These are phyloP conservation scores for Xylaria intraflava DNA, from an alignment of 495 filamentous ascomycete genomes.

Conservation along the genomic window DNA sequence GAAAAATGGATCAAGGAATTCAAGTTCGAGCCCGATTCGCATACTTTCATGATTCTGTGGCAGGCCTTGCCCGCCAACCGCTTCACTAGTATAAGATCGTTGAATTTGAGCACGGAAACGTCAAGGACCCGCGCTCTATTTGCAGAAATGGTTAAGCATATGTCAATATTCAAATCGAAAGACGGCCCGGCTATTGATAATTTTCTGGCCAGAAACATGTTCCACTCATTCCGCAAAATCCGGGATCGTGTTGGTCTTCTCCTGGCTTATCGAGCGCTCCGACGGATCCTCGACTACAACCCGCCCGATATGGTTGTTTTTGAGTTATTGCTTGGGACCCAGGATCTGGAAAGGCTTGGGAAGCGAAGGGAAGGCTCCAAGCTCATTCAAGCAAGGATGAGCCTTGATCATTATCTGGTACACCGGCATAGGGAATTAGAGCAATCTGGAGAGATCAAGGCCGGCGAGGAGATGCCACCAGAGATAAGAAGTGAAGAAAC, in stretches of 20 bases:
- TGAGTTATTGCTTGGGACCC: constrained; percentile 33
- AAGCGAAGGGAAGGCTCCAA: constrained; percentile 28
- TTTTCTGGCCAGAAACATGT: constrained; percentile 35
- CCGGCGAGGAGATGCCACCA: constrained; percentile 6
- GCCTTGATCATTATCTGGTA: constrained; percentile 24
- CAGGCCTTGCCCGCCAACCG: constrained; percentile 40
- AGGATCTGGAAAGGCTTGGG: constrained; percentile 26
- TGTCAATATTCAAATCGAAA: constrained; percentile 27
- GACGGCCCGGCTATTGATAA: constrained; percentile 17
- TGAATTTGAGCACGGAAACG: constrained; percentile 43
- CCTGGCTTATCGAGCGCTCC: constrained; percentile 53
- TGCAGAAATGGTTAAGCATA: constrained; percentile 50
- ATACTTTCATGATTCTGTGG: constrained; percentile 66
- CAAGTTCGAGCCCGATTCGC: constrained; percentile 52
- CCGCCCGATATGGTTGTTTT: constrained; percentile 37
- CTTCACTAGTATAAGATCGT: constrained; percentile 30
- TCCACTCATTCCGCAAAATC: constrained; percentile 41
- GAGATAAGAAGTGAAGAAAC: constrained; percentile 20
- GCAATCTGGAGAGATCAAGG: constrained; percentile 8
- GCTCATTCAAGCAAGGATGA: constrained; percentile 26
- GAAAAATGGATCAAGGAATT: constrained; percentile 31
- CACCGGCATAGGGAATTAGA: constrained; percentile 15
- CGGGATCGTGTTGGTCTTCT: constrained; percentile 49
- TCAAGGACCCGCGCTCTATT: constrained; percentile 51
- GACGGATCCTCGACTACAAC: constrained; percentile 45